Percentiles rank a stretch among this genome's conserved stretches.
Conservation (phyloP, 2,329 filamentous ascomycete genomes). For the Alternaria postmessia region DNA sequence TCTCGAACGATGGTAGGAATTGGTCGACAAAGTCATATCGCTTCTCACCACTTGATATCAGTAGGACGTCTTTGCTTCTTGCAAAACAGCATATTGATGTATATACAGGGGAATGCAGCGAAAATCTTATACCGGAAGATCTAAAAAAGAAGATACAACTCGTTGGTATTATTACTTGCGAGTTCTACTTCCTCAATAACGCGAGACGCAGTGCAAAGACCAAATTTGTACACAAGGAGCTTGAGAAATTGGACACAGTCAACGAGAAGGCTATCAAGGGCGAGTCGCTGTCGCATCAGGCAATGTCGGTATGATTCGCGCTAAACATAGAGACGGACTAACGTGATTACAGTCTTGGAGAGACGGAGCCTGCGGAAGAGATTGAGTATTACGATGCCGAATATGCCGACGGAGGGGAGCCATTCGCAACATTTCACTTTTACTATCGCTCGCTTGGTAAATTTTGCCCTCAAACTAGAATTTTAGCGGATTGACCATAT, state of each 20-base stretch:
- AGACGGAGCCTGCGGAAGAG: slow-evolving; percentile 2
- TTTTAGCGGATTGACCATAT: not conserved
- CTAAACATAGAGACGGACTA: not conserved
- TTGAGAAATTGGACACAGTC: slow-evolving; percentile 26
- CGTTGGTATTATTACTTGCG: slow-evolving; percentile 24
- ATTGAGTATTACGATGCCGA: slow-evolving; percentile 15
- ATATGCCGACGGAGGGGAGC: slow-evolving; percentile 7
- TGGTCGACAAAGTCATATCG: slow-evolving; percentile 23
- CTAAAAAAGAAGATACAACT: slow-evolving; percentile 8
- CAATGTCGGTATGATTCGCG: slow-evolving; percentile 10
- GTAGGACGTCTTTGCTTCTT: slow-evolving; percentile 1
- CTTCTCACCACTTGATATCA: slow-evolving; percentile 19
- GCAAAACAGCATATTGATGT: not conserved
- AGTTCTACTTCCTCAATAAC: slow-evolving; percentile 20
- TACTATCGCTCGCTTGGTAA: slow-evolving; percentile 32
- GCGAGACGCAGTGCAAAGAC: not conserved
- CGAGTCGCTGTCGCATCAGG: slow-evolving; percentile 15
- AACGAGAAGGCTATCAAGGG: slow-evolving; percentile 29
- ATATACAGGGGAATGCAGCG: not conserved
- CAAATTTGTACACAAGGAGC: slow-evolving; percentile 12
- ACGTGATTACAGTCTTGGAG: slow-evolving; percentile 5
- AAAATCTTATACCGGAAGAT: not conserved
- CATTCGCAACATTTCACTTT: slow-evolving; percentile 30
- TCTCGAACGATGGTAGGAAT: slow-evolving; percentile 1
- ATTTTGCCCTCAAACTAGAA: not conserved